These are phyloP conservation scores for Taphrina confusa DNA, from an alignment of 1,139 yeast genomes.

Conservation along the genomic window DNA sequence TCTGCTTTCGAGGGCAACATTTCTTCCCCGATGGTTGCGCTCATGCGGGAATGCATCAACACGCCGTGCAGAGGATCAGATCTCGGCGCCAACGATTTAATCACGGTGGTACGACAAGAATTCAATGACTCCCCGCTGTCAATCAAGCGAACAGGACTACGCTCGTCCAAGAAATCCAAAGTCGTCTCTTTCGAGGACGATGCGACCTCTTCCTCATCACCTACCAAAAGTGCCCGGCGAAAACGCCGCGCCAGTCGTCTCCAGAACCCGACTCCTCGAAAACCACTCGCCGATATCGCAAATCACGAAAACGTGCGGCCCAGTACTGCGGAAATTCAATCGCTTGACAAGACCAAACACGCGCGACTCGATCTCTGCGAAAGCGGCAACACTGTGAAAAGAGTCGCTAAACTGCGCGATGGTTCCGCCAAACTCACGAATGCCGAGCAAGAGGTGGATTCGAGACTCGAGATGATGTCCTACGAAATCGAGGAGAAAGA, in stretches of 20 bases:
- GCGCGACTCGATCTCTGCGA: too few species aligned
- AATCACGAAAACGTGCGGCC: constrained; percentile 23
- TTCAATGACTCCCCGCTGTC: neutral
- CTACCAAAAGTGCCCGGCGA: neutral
- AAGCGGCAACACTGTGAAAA: too few species aligned
- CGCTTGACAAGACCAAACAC: neutral
- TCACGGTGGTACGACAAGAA: constrained; percentile 12
- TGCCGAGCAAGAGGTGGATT: neutral
- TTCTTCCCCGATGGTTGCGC: constrained; percentile 2
- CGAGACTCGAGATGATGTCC: neutral
- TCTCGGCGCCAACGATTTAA: constrained; percentile 7
- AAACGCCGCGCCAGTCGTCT: neutral
- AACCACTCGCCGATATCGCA: neutral
- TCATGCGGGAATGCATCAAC: constrained; percentile 19
- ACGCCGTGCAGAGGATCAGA: constrained; percentile 23
- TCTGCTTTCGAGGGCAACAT: neutral
- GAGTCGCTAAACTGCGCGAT: too few species aligned
- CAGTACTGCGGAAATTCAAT: neutral
- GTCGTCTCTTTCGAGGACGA: constrained; percentile 17
- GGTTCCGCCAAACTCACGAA: neutral
- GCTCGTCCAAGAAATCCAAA: constrained; percentile 10
- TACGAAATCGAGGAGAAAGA: constrained; percentile 9
- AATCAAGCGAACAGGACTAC: constrained; percentile 2
- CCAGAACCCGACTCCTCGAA: constrained; percentile 8
- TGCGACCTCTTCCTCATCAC: neutral